Conservation (phyloP, 2,329 filamentous ascomycete genomes). For the Fusarium illudens region DNA sequence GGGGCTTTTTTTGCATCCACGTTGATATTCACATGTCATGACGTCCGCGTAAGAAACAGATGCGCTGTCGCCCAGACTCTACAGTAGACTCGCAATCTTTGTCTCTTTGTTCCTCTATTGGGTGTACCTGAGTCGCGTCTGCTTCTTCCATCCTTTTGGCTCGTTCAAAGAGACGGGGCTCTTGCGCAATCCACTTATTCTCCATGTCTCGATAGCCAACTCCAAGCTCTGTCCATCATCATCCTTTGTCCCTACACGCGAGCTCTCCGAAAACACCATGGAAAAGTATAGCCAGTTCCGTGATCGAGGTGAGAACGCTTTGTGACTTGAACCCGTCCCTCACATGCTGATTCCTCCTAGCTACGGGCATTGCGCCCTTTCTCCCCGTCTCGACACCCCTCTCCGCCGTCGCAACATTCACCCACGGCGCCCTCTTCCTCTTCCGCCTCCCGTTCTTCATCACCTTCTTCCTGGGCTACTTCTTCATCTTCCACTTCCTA, state of each 20-base stretch:
- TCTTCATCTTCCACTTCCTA: constrained; percentile 83
- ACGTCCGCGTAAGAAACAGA: constrained; percentile 13
- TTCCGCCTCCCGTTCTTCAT: constrained; percentile 83
- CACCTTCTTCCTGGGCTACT: constrained; percentile 73
- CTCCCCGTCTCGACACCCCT: constrained; percentile 78
- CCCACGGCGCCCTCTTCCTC: constrained; percentile 78
- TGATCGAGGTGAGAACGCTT: constrained; percentile 73
- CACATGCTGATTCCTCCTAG: constrained; percentile 55
- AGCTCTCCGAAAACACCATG: constrained; percentile 61
- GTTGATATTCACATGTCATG: constrained; percentile 37
- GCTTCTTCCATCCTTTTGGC: background rate
- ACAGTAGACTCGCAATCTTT: constrained; percentile 17
- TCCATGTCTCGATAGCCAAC: constrained; percentile 39
- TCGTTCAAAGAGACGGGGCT: constrained; percentile 8
- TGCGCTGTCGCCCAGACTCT: constrained; percentile 35
- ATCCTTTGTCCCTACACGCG: constrained; percentile 20
- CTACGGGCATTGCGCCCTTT: constrained; percentile 95
- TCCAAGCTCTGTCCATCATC: constrained; percentile 8
- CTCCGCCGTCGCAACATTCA: constrained; percentile 67
- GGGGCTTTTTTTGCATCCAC: constrained; percentile 14
- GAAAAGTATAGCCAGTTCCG: constrained; percentile 95
- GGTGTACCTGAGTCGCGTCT: constrained; percentile 2
- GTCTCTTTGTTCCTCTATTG: constrained; percentile 11
- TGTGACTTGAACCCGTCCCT: background rate
- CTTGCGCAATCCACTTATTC: constrained; percentile 3